Base-by-base conservation (phyloP, 73 alveolate genomes). In the Durusdinium trenchii region DNA sequence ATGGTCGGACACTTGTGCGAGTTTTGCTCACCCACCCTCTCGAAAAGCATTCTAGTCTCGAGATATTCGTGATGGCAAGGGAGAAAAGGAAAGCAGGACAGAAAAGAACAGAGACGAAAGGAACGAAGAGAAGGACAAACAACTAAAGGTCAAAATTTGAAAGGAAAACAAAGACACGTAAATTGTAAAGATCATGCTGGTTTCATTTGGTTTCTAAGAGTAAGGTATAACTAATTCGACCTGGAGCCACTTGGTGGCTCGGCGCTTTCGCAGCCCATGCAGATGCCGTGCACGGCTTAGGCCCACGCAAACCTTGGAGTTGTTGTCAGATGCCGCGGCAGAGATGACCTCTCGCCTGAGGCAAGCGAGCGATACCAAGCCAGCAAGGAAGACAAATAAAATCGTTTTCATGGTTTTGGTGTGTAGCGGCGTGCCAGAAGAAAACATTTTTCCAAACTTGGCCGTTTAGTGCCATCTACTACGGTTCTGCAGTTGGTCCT, bases 261-360 rank as follows among this genome's bases (percentile, higher is more conserved):
- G 54, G 4, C 0, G 14, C 51, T 28, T 20, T 73, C 36, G 28
- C 12, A 75, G 16, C 51, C 85, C 1, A 32, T 4, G 28, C n/a
- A 43, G 36, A n/a, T 28, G 14, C 9, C 84, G 9, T 10, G 51
- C 32, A 5, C 78, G 43, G 5, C 16, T 36, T 6, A 81, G 91
- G 91, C 91, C 91, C 16, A 28, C 50, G 5, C 43, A 42, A 40
- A 46, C 86, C 40, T 43, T 89, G 71, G 48, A 61, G 67, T 45
- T 89, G 73, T 32, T 89, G 85, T 69, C 86, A 40, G 96, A 62
- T 0, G 96, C 96, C 0, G 96, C 96, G 23, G 85, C 54, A 4
- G 96, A 62, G 96, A 89, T 89, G 96, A 89, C 86, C 35, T 89
- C 96, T 40, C 96, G 96, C 10, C 69, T 89, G 54, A 89, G 96